Conservation (phyloP, 2,329 filamentous ascomycete genomes). For the Colletotrichum scovillei region DNA sequence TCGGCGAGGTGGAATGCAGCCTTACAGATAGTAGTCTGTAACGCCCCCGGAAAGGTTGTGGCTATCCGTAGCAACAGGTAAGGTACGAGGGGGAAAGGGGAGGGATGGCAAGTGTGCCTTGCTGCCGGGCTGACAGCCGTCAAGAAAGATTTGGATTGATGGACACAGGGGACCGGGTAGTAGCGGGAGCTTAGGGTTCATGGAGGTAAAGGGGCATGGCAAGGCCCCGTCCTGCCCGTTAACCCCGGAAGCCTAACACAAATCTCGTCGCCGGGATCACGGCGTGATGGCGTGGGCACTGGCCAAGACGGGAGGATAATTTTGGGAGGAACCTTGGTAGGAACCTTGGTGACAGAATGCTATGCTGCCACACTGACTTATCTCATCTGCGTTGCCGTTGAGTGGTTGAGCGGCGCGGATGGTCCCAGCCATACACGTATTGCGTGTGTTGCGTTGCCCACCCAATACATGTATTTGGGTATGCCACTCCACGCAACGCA, state of each 20-base stretch:
- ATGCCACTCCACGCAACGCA: neutral
- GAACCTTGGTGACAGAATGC: neutral
- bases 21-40: neutral
- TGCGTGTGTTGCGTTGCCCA: neutral
- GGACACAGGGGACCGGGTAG: neutral
- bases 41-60: neutral
- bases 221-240: conserved; percentile 2
- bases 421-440: neutral
- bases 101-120: conserved; percentile 16
- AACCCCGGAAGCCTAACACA: conserved; percentile 15
- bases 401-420: neutral
- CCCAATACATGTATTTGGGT: neutral
- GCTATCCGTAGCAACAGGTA: neutral
- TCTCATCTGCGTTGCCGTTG: neutral
- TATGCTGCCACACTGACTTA: neutral
- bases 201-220: neutral
- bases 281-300: neutral
- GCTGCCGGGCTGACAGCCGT: conserved; percentile 10
- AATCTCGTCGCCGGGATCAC: neutral
- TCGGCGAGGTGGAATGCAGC: neutral
- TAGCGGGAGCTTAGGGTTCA: neutral
- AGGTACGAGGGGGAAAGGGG: too few relatives aligned
- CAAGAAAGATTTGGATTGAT: conserved; percentile 5
- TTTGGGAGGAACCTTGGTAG: neutral
- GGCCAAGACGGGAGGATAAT: neutral